Conservation (phyloP, 176 grass and related monocot species). For the Raddia distichophylla region DNA sequence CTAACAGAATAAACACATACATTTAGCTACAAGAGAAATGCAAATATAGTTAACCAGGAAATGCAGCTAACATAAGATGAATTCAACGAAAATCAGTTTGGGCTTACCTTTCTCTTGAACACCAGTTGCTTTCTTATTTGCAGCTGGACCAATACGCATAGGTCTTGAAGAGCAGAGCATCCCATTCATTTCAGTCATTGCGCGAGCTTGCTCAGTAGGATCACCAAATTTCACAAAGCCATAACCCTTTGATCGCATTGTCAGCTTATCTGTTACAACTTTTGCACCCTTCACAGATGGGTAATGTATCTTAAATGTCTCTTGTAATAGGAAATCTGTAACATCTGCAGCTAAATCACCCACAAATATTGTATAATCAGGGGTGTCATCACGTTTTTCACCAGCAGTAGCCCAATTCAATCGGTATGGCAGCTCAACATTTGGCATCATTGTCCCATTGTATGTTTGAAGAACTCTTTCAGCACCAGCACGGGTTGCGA, state of each 20-base stretch:
- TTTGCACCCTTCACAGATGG: constrained; percentile 84
- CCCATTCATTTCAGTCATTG: constrained; percentile 94
- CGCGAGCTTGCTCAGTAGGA: constrained; percentile 70
- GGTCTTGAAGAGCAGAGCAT: constrained; percentile 77
- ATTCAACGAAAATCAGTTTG: neutral
- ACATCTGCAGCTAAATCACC: constrained; percentile 87
- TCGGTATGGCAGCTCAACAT: constrained; percentile 64
- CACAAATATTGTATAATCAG: constrained; percentile 90
- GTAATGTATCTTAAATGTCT: constrained; percentile 74
- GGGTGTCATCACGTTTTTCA: constrained; percentile 76
- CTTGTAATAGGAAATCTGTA: constrained; percentile 82
- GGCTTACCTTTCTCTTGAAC: constrained; percentile 63
- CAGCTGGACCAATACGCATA: constrained; percentile 79
- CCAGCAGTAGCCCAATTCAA: constrained; percentile 86
- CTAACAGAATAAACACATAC: neutral
- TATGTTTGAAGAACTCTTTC: constrained; percentile 75
- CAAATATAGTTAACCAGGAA: neutral
- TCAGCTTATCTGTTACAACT: constrained; percentile 86
- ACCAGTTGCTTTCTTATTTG: constrained; percentile 69
- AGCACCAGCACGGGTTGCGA: constrained; percentile 52
- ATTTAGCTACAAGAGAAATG: constrained; percentile 16
- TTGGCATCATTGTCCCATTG: constrained; percentile 87
- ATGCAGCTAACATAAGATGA: constrained; percentile 24
- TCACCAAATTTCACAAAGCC: constrained; percentile 88
- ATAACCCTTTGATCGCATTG: constrained; percentile 80